Base-by-base conservation (phyloP, 225 moss, liverwort and hornwort species). In the Thuidium tamariscinum region DNA sequence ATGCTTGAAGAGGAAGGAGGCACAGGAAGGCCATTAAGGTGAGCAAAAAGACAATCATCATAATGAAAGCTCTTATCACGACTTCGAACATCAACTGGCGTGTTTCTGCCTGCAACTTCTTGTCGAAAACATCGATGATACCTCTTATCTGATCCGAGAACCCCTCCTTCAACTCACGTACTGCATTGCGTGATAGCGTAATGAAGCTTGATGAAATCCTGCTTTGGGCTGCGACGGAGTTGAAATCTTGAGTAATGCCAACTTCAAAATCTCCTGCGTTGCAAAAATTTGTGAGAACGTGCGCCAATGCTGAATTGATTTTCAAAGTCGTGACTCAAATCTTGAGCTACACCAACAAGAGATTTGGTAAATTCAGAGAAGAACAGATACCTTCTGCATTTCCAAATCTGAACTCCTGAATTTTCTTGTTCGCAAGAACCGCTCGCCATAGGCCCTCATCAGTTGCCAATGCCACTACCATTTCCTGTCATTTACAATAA, bases 391-490 rank as follows among this genome's bases (percentile, higher is more conserved):
- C 95, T 77, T 92, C 90, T 55, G 84, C 84, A 88, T 91, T 85
- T 82, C 92, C 91, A 75, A 93, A 84, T 84, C 90, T 94, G 87
- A 92, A 95, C 75, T 95, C 94, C 88, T 97, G 98, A 23, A 98
- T 90, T 82, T 96, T 94, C 88, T 92, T 91, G 62, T 97, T 98
- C 19, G 93, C 91, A 69, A 95, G 80, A 71, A 97, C 97, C 61
- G 96, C 96, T 84, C 87, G 94, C 98, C 97, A 98, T 52, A 98
- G 89, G 72, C 86, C 91, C 52, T 91, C 93, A 87, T 98, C 98
- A 26, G 90, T 94, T 79, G 97, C 98, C 80, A 98, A 82, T 51
- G 95, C 96, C 51, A 93, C 89, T 23, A 97, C 98, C 93, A 98
- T 94, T 80, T 88, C 85, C 95, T 98, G 94, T 91, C 46, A 37